phyloP scores from a whole-genome alignment of 306 rosid species.

The Neltuma alba region DNA sequence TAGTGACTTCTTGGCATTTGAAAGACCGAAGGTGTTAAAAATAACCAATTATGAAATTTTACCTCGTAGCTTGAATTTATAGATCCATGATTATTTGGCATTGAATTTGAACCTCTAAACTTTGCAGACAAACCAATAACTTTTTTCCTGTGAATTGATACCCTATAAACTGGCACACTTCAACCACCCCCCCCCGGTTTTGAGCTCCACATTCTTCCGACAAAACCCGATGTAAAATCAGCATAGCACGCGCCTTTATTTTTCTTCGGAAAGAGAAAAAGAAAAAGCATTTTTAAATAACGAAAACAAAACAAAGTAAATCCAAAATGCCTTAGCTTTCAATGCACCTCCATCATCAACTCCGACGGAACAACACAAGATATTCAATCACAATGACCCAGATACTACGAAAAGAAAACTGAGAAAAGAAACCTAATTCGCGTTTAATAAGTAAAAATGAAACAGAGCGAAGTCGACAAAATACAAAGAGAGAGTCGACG shows the following conservation, averaged over 20 bases:
- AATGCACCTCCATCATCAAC: background rate
- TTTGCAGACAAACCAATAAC: background rate
- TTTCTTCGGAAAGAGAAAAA: background rate
- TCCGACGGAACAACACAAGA: background rate
- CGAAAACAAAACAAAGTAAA: background rate
- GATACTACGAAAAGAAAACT: background rate
- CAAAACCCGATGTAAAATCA: background rate
- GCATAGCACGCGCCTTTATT: background rate
- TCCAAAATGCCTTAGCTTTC: background rate
- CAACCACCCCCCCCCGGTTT: background rate
- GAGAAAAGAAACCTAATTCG: background rate
- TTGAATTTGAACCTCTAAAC: background rate
- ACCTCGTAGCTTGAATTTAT: background rate
- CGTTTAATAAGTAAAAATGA: background rate
- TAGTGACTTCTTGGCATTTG: background rate
- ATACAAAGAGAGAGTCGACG: background rate
- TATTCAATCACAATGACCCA: background rate
- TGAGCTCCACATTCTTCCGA: background rate
- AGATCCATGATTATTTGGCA: background rate
- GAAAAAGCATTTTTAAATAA: background rate
- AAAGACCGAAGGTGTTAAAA: background rate
- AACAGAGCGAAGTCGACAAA: background rate
- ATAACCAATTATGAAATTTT: background rate
- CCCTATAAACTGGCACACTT: background rate
- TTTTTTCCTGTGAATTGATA: background rate